Evolutionary conservation across 2,329 filamentous ascomycete genomes (phyloP).

Genomic region (Pezicula radicicola): DNA sequence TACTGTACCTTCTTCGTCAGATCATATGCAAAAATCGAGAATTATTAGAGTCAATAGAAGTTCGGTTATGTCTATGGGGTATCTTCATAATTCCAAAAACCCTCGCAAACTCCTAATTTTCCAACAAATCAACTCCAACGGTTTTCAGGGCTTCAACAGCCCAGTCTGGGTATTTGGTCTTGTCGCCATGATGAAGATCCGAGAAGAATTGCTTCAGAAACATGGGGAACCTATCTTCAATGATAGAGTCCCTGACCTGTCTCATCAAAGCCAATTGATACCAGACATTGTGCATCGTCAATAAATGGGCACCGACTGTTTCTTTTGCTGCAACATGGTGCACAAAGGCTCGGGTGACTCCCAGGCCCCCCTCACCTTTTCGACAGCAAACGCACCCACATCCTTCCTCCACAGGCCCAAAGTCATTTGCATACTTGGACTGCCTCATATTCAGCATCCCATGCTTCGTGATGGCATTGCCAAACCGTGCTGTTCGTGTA

Average conservation of each 20-base stretch:
- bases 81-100: conserved; percentile 10
- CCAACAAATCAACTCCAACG: conserved; percentile 75
- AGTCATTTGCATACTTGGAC: conserved; percentile 73
- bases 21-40: background rate
- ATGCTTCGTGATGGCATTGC: conserved; percentile 80
- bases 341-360: conserved; percentile 83
- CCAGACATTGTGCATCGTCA: conserved; percentile 95
- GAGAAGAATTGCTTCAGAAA: conserved; percentile 79
- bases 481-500: conserved; percentile 91
- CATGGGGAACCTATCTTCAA: conserved; percentile 75
- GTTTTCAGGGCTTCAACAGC: conserved; percentile 73
- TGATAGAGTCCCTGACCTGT: conserved; percentile 69
- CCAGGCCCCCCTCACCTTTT: conserved; percentile 65
- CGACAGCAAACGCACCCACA: conserved; percentile 81
- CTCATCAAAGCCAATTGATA: conserved; percentile 86
- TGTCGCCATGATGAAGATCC: conserved; percentile 62
- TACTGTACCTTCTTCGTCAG: too few relatives aligned
- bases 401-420: conserved; percentile 76
- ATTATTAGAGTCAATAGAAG: background rate
- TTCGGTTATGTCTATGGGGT: conserved; percentile 9
- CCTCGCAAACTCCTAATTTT: conserved; percentile 1
- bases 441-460: conserved; percentile 86
- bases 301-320: conserved; percentile 78
- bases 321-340: conserved; percentile 93
- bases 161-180: conserved; percentile 73